These are phyloP conservation scores for Oenanthe javanica DNA, from an alignment of 140 eudicot genomes.

Conservation along the genomic window DNA sequence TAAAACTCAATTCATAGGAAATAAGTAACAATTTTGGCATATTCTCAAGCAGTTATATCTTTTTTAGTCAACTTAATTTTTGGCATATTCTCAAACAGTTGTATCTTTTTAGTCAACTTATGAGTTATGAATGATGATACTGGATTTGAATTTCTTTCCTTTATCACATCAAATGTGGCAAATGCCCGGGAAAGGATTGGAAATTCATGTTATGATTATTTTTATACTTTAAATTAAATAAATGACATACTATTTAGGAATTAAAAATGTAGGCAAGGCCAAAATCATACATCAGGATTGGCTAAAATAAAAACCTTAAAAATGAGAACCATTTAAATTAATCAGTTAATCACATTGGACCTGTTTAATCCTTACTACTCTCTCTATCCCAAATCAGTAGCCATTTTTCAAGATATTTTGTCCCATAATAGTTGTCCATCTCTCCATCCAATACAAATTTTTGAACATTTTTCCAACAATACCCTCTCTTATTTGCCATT, in stretches of 20 bases:
- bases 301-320: background rate
- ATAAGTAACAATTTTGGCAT: background rate
- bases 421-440: too few relatives aligned
- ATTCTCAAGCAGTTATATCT: background rate
- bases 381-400: too few relatives aligned
- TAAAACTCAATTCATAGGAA: background rate
- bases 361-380: background rate
- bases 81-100: background rate
- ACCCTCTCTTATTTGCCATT: too few relatives aligned
- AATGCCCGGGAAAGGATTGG: background rate
- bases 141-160: background rate
- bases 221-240: background rate
- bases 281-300: background rate
- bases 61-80: background rate
- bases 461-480: too few relatives aligned
- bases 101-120: background rate
- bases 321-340: background rate
- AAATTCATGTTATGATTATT: background rate
- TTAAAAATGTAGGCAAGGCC: background rate
- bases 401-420: too few relatives aligned
- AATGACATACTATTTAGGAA: background rate
- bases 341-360: background rate
- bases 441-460: too few relatives aligned
- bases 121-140: background rate
- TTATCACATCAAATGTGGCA: background rate